Conservation (phyloP, 2,329 filamentous ascomycete genomes). For the Claviceps pazoutovae region DNA sequence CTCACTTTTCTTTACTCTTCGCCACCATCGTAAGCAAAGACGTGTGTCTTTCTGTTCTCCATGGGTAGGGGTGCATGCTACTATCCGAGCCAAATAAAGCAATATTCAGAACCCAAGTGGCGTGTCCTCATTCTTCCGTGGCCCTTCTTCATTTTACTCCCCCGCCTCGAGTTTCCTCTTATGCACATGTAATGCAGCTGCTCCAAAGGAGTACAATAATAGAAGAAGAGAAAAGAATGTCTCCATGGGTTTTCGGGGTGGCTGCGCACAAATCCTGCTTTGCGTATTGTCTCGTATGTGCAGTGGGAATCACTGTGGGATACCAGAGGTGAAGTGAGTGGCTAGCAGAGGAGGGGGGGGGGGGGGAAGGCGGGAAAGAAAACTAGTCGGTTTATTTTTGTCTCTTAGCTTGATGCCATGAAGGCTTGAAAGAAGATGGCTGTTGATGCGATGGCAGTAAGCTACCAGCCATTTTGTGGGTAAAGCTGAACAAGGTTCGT, state of each 20-base stretch:
- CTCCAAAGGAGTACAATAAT: not conserved
- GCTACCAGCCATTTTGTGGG: not conserved
- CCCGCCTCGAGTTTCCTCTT: not conserved
- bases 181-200: not conserved
- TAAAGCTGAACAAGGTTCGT: not conserved
- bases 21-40: not conserved
- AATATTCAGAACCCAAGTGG: not conserved
- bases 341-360: no score
- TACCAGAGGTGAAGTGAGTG: no score
- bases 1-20: not conserved
- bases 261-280: not conserved
- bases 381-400: no score
- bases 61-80: no score
- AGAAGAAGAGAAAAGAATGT: not conserved
- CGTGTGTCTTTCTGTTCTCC: not conserved
- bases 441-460: not conserved
- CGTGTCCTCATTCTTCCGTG: not conserved
- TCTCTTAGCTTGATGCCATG: no score
- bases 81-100: no score
- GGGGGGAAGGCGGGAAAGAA: no score
- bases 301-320: not conserved
- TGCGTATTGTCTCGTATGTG: not conserved
- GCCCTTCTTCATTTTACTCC: not conserved
- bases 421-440: not conserved
- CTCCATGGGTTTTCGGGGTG: not conserved